These are phyloP conservation scores for Discostella pseudostelligera DNA, from an alignment of 108 stramenopile genomes.

Conservation along the genomic window DNA sequence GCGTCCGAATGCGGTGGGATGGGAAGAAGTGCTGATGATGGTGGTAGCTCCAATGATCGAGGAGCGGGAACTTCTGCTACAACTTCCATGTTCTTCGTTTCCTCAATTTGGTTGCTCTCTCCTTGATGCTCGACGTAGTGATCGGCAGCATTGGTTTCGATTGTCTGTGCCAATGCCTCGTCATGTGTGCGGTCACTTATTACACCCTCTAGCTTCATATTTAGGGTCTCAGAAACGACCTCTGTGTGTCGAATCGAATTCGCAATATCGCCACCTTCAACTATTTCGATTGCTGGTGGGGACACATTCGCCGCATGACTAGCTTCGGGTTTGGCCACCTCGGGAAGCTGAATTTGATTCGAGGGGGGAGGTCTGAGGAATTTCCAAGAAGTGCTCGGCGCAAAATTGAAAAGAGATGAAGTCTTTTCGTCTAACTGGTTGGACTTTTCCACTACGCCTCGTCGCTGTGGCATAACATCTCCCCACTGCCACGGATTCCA, in stretches of 20 bases:
- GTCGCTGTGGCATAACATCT: slow-evolving; percentile 24
- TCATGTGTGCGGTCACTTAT: no score
- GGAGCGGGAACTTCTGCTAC: background rate
- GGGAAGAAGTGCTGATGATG: background rate
- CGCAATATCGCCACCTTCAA: no score
- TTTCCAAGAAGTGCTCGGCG: slow-evolving; percentile 10
- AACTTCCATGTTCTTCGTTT: background rate
- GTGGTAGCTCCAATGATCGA: slow-evolving; percentile 16
- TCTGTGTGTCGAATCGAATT: no score
- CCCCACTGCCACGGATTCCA: slow-evolving; percentile 63
- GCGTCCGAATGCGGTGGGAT: background rate
- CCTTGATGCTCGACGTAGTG: background rate
- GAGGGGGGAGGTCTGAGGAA: slow-evolving; percentile 19
- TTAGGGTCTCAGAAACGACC: no score
- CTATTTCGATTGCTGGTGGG: background rate
- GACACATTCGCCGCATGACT: background rate
- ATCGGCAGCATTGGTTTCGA: no score
- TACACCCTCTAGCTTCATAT: no score
- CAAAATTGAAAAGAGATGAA: background rate
- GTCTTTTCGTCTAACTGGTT: slow-evolving; percentile 10
- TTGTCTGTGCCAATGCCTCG: no score
- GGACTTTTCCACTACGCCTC: background rate
- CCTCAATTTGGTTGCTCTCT: background rate
- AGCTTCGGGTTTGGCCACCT: slow-evolving; percentile 3
- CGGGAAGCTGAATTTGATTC: slow-evolving; percentile 30